These are phyloP conservation scores for Leccinum pachyderme DNA, from an alignment of 1,284 basidiomycete species.

Conservation along the genomic window DNA sequence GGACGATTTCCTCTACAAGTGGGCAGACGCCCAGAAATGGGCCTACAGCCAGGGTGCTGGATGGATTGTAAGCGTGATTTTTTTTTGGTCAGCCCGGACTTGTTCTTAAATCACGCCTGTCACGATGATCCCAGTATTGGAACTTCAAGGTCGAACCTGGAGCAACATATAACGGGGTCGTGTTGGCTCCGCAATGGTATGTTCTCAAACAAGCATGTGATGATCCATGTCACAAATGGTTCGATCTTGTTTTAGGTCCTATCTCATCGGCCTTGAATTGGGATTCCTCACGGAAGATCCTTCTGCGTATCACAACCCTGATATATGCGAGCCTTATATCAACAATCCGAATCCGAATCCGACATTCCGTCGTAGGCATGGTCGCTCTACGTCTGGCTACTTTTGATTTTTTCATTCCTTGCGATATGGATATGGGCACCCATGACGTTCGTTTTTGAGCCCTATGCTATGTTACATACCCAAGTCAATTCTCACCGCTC, in stretches of 20 bases:
- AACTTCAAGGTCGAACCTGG: slow-evolving; percentile 72
- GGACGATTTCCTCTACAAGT: slow-evolving; percentile 57
- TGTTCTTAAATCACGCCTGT: slow-evolving; percentile 20
- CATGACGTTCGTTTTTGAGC: neutral
- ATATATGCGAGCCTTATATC: slow-evolving; percentile 59
- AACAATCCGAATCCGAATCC: slow-evolving; percentile 9
- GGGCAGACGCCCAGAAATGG: slow-evolving; percentile 80
- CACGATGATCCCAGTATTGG: slow-evolving; percentile 55
- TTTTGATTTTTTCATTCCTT: neutral
- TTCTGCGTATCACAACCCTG: slow-evolving; percentile 48
- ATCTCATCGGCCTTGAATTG: slow-evolving; percentile 56
- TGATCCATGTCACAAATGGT: neutral
- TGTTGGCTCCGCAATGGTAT: slow-evolving; percentile 59
- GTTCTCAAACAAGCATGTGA: slow-evolving; percentile 1
- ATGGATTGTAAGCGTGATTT: slow-evolving; percentile 59
- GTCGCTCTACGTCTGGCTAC: neutral
- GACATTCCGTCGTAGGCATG: neutral
- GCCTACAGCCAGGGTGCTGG: slow-evolving; percentile 61
- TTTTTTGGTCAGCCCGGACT: neutral
- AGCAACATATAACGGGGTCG: slow-evolving; percentile 41
- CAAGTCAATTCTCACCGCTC: neutral
- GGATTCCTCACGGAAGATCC: slow-evolving; percentile 68
- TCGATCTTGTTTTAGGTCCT: slow-evolving; percentile 51
- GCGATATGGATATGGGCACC: neutral
- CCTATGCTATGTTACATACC: neutral